phyloP scores from a whole-genome alignment of 2,329 filamentous ascomycete species.

The Pseudocercospora macadamiae region DNA sequence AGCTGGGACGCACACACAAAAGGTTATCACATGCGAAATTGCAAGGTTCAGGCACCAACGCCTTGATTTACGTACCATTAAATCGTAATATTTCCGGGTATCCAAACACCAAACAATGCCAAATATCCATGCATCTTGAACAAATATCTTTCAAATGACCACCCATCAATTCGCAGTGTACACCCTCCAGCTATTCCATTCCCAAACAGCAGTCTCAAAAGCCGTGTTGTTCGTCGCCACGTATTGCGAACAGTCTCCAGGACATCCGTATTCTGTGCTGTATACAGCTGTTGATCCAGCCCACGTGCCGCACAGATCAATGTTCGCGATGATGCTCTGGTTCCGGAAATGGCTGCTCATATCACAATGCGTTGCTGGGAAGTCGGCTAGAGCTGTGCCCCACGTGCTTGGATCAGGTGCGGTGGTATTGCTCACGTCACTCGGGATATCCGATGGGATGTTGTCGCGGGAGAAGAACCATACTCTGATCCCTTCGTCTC shows the following conservation, averaged over 20 bases:
- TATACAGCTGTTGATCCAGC: conserved; percentile 37
- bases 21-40: no score
- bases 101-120: not conserved
- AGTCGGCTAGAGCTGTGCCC: conserved; percentile 66
- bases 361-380: conserved; percentile 49
- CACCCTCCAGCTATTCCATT: conserved; percentile 41
- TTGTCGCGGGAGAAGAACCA: conserved; percentile 39
- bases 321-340: conserved; percentile 42
- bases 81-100: not conserved
- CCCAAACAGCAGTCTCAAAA: conserved; percentile 44
- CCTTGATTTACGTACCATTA: no score
- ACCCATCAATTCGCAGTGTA: conserved; percentile 30
- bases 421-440: conserved; percentile 32
- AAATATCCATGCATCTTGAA: not conserved
- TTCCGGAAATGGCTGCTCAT: conserved; percentile 42
- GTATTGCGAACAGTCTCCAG: conserved; percentile 35
- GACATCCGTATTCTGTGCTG: conserved; percentile 32
- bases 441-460: conserved; percentile 45
- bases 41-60: no score
- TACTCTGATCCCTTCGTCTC: conserved; percentile 34
- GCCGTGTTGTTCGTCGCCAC: conserved; percentile 37
- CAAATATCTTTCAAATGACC: not conserved
- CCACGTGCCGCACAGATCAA: conserved; percentile 44
- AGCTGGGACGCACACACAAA: no score
- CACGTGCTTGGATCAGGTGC: conserved; percentile 64